Evolutionary conservation across 2,329 filamentous ascomycete genomes (phyloP), one percentile per base, ranked within the genome.

Genomic region (Botrytis paeoniae): DNA sequence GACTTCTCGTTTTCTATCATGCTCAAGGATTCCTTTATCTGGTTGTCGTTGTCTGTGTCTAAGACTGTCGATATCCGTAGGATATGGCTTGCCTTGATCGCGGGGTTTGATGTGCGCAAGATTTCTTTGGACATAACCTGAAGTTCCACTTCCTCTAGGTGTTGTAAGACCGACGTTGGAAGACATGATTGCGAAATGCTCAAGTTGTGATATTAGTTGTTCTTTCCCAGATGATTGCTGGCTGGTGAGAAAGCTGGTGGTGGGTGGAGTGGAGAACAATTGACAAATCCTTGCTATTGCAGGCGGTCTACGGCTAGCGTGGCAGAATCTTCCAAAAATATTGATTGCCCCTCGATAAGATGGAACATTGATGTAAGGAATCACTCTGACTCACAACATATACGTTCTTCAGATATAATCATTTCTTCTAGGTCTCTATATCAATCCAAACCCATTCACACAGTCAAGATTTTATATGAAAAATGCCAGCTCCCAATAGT

Each of bases 91-190:
- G 29, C 72, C 77, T 74, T 79, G 77, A 84, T 97, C 94, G 83
- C 95, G 94, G 43, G 93, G 94, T 81, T 88, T 90, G 78, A 98
- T 90, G 81, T 95, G 91, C 29, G 96, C 96, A 51, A 94, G 89
- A 85, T 98, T 99, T 83, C 94, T 93, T 84, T 98, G 95, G 73
- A 99, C 95, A 82, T 98, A 98, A 81, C 96, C 96, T 1, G 95
- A 98, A 73, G 96, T 99, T 65, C 96, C 96, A 81, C 93, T 97
- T 78, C 96, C 96, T 80, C 96, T 92, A 4, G 96, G 96, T 7
- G 96, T 99, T 73, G 92, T 91, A 79, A 99, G 93, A 73, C 96
- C 97, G 80, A 99, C 96, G 85, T 99, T 99, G 77, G 96, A 94
- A 74, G 95, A 96, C 96, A 98, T 98, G n/a, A 48, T 59, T 60